Percentiles rank a stretch among this genome's conserved stretches.
These are phyloP conservation scores for Phyllosticta paracitricarpa DNA, from an alignment of 2,329 filamentous ascomycete species.

Conservation along the genomic window DNA sequence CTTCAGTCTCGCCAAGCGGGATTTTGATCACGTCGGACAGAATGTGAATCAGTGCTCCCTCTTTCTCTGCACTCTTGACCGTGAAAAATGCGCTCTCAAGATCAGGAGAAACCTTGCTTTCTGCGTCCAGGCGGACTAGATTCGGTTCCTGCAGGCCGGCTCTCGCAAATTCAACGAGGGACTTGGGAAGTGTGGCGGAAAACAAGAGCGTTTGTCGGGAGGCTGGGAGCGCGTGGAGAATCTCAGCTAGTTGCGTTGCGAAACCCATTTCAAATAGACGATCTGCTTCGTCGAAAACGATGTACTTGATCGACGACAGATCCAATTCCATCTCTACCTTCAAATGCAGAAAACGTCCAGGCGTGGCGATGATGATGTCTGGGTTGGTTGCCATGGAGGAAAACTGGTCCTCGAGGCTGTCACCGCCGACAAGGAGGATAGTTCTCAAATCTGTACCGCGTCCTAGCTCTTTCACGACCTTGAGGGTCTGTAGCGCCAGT, in stretches of 20 bases:
- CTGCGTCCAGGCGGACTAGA: slow-evolving; percentile 80
- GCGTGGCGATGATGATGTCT: slow-evolving; percentile 94
- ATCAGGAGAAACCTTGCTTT: slow-evolving; percentile 92
- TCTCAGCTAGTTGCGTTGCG: slow-evolving; percentile 83
- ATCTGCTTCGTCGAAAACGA: slow-evolving; percentile 97
- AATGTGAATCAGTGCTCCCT: slow-evolving; percentile 81
- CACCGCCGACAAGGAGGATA: slow-evolving; percentile 87
- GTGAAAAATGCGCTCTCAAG: slow-evolving; percentile 93
- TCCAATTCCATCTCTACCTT: slow-evolving; percentile 95
- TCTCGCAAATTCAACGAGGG: slow-evolving; percentile 88
- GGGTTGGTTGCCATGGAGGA: slow-evolving; percentile 86
- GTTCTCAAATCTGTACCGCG: slow-evolving; percentile 83
- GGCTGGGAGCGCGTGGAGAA: slow-evolving; percentile 74
- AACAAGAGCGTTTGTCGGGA: slow-evolving; percentile 87
- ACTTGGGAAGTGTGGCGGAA: slow-evolving; percentile 88
- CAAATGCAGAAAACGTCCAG: slow-evolving; percentile 88
- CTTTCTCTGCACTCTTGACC: slow-evolving; percentile 86
- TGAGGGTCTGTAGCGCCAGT: slow-evolving; percentile 85
- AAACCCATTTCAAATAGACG: slow-evolving; percentile 98
- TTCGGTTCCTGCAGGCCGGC: slow-evolving; percentile 89
- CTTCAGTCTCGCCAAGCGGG: slow-evolving; percentile 56
- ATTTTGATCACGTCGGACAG: slow-evolving; percentile 89
- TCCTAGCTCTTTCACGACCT: slow-evolving; percentile 91
- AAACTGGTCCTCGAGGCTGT: slow-evolving; percentile 93
- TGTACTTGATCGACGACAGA: slow-evolving; percentile 82